Conservation (phyloP, 768 basidiomycete genomes). For the Leccinum variicolor region DNA sequence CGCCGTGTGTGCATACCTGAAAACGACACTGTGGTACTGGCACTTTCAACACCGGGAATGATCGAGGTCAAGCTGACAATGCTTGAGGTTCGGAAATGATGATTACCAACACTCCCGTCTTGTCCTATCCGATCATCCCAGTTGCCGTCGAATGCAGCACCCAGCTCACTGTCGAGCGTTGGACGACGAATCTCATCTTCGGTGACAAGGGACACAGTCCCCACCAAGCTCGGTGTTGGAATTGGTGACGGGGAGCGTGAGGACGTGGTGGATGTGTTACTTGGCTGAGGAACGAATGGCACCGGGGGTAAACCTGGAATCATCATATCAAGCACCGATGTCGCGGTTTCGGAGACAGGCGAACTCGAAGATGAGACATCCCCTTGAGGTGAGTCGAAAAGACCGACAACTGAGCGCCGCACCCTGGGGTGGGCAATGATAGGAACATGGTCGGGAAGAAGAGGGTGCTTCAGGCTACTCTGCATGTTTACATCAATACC, state of each 20-base stretch:
- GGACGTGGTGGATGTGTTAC: constrained; percentile 17
- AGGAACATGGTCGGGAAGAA: constrained; percentile 18
- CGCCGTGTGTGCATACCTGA: not conserved
- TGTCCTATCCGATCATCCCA: constrained; percentile 14
- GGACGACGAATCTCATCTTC: constrained; percentile 18
- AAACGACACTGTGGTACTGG: not conserved
- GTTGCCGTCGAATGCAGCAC: constrained; percentile 40
- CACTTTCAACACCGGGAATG: constrained; percentile 25
- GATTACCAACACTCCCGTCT: constrained; percentile 30
- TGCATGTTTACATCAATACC: constrained; percentile 22
- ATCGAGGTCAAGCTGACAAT: constrained; percentile 48
- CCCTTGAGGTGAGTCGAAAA: constrained; percentile 46
- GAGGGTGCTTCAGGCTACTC: constrained; percentile 22
- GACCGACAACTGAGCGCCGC: constrained; percentile 57
- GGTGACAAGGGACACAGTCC: constrained; percentile 4
- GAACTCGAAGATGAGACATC: constrained; percentile 6
- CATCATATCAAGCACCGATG: constrained; percentile 29
- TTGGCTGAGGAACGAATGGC: constrained; percentile 33
- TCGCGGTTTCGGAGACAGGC: constrained; percentile 13
- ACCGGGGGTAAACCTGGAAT: constrained; percentile 33
- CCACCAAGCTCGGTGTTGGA: constrained; percentile 1
- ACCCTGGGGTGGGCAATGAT: constrained; percentile 26
- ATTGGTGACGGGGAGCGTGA: constrained; percentile 25
- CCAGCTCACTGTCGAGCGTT: constrained; percentile 59
- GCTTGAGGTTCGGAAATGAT: constrained; percentile 53